These are phyloP conservation scores for Flaveria floridana DNA, from an alignment of 140 eudicot species.

Conservation along the genomic window DNA sequence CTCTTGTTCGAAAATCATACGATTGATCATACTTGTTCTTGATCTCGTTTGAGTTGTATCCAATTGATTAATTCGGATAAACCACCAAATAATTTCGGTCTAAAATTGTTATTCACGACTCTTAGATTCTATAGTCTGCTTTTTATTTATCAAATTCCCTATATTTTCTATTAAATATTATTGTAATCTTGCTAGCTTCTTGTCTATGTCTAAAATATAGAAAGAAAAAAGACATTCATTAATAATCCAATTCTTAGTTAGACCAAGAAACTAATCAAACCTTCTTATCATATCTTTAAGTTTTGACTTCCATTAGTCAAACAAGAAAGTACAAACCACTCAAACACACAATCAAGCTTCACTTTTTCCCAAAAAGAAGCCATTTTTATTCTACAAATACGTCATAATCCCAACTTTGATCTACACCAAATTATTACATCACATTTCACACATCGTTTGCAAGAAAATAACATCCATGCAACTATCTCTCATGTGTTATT, in stretches of 20 bases:
- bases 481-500: conserved; percentile 23
- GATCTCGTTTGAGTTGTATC: no score
- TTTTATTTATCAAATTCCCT: no score
- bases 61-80: no score
- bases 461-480: conserved; percentile 33
- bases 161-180: no score
- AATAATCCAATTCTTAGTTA: neutral
- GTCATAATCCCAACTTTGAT: neutral
- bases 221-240: no score
- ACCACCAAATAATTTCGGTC: no score
- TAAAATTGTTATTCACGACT: no score
- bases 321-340: conserved; percentile 33
- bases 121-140: no score
- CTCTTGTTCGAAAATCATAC: no score
- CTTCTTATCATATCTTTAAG: conserved; percentile 25
- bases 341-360: conserved; percentile 25
- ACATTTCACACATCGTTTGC: conserved; percentile 14
- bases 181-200: no score
- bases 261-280: conserved; percentile 22
- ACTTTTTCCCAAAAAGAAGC: conserved; percentile 25
- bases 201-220: no score
- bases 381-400: conserved; percentile 28
- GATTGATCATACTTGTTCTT: no score
- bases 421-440: neutral
- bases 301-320: conserved; percentile 27